Evolutionary conservation across 352 stramenopile species (phyloP), one percentile per base, ranked within the genome.

Genomic region (Pythium chondricola): DNA sequence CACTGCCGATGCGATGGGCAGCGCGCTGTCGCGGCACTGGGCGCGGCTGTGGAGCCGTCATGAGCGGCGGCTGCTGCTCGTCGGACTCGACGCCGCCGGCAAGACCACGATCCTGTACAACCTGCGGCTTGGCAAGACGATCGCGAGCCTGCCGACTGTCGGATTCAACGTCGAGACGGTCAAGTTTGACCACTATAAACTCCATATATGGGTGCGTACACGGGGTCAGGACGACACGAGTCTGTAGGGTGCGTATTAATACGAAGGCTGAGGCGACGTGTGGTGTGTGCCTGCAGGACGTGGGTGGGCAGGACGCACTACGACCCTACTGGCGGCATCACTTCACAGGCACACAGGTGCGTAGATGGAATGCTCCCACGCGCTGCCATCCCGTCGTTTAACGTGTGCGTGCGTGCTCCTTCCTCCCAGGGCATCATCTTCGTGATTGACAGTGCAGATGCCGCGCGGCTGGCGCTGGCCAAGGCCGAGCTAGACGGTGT

Each of bases 41-140:
- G 66, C 66, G 22, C 75, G 80, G 59, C 74, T 78, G 30, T 91
- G 76, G 78, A 89, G 74, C 50, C 75, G 83, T 44, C 83, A 88
- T 43, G 74, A 91, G 43, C 75, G 83, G 25, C 70, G 77, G 22
- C 50, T 91, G 42, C 66, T 91, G 48, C 75, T 93, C 18, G 69
- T 91, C 31, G 81, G 78, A 3, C 62, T 93, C 5, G 80, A 91
- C 58, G 69, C 69, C 0, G 82, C 79, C 20, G 82, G 80, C 41
- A 91, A 91, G 63, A 91, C 77, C 18, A 91, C 79, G 5, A 86
- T 91, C 41, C 52, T 93, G 44, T 89, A 93, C 64, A 77, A 90
- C 30, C 26, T 91, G 38, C 71, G 78, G 0, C 60, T 91, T 2
- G 71, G 77, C 38, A 89, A 93, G 52, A 58, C 71, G 9, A 86